These are phyloP conservation scores for Arthrobotrys iridis DNA, from an alignment of 2,329 filamentous ascomycete genomes.

Conservation along the genomic window DNA sequence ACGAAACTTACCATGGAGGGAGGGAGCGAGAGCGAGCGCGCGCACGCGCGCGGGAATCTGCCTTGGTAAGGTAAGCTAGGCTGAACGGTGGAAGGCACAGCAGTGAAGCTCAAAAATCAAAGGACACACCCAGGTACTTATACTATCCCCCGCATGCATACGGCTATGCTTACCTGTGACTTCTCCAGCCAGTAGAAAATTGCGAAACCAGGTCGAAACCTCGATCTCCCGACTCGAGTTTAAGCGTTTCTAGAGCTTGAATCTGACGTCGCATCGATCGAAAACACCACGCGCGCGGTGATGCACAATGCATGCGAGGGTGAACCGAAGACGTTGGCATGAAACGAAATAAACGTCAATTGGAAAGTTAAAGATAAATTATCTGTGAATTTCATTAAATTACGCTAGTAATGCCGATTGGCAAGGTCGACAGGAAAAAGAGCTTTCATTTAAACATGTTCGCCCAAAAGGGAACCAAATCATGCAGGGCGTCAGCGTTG, in stretches of 20 bases:
- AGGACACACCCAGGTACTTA: background rate
- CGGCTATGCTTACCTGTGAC: background rate
- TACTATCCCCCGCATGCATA: slow-evolving; percentile 10
- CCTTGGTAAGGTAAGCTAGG: slow-evolving; percentile 13
- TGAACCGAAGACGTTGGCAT: background rate
- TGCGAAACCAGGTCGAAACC: background rate
- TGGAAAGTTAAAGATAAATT: background rate
- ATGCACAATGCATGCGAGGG: background rate
- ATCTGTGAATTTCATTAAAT: background rate
- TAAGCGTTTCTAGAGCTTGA: background rate
- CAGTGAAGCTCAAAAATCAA: background rate
- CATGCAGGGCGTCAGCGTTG: slow-evolving; percentile 19
- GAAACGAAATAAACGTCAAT: background rate
- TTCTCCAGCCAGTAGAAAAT: background rate
- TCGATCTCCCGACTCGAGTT: background rate
- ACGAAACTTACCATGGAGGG: background rate
- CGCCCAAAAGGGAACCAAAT: slow-evolving; percentile 1
- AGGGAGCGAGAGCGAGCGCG: too few relatives aligned
- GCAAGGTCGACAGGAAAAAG: too few relatives aligned
- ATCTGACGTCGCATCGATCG: slow-evolving; percentile 1
- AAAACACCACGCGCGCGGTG: background rate
- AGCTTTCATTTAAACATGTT: background rate
- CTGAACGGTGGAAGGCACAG: background rate
- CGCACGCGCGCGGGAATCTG: too few relatives aligned
- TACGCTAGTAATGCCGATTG: background rate